These are phyloP conservation scores for Kuraishia molischiana DNA, from an alignment of 805 yeast species.

Conservation along the genomic window DNA sequence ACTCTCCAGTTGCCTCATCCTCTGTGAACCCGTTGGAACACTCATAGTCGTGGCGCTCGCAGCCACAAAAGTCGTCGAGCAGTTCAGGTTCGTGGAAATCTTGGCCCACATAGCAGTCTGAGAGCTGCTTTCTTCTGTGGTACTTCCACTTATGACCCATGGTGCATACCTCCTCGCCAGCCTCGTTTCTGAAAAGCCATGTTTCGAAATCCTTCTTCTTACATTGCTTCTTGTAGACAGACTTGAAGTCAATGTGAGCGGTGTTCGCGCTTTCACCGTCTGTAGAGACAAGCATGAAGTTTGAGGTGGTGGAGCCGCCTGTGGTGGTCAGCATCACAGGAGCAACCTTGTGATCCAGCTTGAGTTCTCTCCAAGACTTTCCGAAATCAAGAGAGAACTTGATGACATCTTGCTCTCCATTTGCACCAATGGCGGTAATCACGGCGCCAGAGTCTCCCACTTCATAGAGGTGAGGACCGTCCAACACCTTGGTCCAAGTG, in stretches of 20 bases:
- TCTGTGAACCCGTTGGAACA: slow-evolving; percentile 44
- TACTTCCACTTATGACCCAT: slow-evolving; percentile 60
- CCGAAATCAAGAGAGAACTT: slow-evolving; percentile 64
- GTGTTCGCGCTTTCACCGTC: slow-evolving; percentile 18
- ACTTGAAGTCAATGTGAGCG: slow-evolving; percentile 38
- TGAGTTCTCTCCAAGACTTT: slow-evolving; percentile 37
- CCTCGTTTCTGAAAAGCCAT: slow-evolving; percentile 30
- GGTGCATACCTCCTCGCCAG: slow-evolving; percentile 32
- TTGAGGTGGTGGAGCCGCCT: slow-evolving; percentile 54
- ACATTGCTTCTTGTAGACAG: slow-evolving; percentile 15
- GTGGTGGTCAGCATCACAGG: slow-evolving; percentile 43
- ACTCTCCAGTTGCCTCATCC: too few species aligned
- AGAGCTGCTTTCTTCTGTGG: slow-evolving; percentile 50
- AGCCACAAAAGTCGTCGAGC: slow-evolving; percentile 48
- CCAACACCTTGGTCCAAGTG: slow-evolving; percentile 45
- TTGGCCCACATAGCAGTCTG: slow-evolving; percentile 50
- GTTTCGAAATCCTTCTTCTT: slow-evolving; percentile 44
- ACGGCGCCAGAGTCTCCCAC: slow-evolving; percentile 69
- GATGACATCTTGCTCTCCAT: slow-evolving; percentile 22
- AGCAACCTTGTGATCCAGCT: slow-evolving; percentile 29
- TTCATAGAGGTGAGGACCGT: slow-evolving; percentile 40
- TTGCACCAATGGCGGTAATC: slow-evolving; percentile 43
- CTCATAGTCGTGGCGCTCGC: slow-evolving; percentile 57
- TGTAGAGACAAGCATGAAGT: slow-evolving; percentile 40
- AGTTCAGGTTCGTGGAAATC: slow-evolving; percentile 35